These are phyloP conservation scores for Pseudogymnoascus sp. DNA, from an alignment of 2,329 filamentous ascomycete species.

Conservation along the genomic window DNA sequence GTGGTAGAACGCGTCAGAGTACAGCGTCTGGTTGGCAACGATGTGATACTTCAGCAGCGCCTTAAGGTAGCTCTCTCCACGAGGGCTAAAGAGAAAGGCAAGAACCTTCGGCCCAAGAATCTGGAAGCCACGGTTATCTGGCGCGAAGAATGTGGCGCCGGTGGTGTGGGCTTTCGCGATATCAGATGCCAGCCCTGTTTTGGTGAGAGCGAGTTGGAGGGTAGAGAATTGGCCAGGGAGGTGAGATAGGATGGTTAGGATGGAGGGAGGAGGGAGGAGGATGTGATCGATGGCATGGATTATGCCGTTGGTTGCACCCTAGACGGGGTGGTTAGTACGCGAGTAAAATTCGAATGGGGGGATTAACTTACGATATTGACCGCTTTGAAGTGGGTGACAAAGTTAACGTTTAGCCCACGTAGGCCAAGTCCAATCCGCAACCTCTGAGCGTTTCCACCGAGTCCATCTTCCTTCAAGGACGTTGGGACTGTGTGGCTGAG, in stretches of 20 bases:
- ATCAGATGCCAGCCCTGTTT: slow-evolving; percentile 62
- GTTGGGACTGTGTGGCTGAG: slow-evolving; percentile 70
- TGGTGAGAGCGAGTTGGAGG: slow-evolving; percentile 64
- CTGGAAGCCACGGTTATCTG: slow-evolving; percentile 73
- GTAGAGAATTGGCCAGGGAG: slow-evolving; percentile 71
- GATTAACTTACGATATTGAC: slow-evolving; percentile 57
- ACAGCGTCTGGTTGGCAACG: slow-evolving; percentile 66
- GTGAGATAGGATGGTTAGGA: slow-evolving; percentile 56
- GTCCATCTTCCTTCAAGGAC: slow-evolving; percentile 47
- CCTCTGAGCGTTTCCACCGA: slow-evolving; percentile 59
- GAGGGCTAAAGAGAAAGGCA: slow-evolving; percentile 77
- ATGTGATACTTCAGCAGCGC: slow-evolving; percentile 76
- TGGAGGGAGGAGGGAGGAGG: slow-evolving; percentile 66
- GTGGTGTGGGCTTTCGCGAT: slow-evolving; percentile 47
- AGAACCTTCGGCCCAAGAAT: slow-evolving; percentile 67
- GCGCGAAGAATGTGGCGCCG: slow-evolving; percentile 75
- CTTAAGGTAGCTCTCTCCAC: slow-evolving; percentile 67
- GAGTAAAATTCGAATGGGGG: not conserved
- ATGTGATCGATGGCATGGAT: slow-evolving; percentile 71
- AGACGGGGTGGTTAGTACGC: slow-evolving; percentile 6
- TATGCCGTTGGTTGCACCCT: slow-evolving; percentile 71
- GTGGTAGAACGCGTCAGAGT: slow-evolving; percentile 74
- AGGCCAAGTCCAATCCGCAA: slow-evolving; percentile 60
- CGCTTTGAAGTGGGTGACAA: slow-evolving; percentile 64
- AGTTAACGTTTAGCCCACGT: slow-evolving; percentile 65